Evolutionary conservation across 176 grass and related monocot species (phyloP), one percentile per base, ranked within the genome.

Genomic region (Ensete ventricosum): DNA sequence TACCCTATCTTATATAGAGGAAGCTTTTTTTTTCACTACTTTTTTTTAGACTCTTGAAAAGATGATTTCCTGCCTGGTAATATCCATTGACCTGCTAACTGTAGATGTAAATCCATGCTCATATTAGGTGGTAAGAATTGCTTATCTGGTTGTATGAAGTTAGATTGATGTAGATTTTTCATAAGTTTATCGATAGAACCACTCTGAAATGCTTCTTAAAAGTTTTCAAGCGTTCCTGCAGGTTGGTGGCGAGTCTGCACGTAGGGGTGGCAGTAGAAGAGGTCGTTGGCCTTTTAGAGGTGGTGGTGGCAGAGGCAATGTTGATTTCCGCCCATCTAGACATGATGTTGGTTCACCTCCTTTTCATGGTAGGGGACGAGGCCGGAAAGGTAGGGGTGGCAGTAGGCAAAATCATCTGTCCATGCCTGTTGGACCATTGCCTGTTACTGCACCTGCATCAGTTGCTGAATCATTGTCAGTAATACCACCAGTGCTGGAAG

Each of bases 261-360:
- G 16, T 23, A 69, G 25, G 64, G 77, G 52, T 69, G 51, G 76
- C 21, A 21, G 76, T 11, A 78, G 76, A 69, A 57, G 76, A 55
- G 76, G 76, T 22, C 14, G 77, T 22, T 21, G 52, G 52, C 67
- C 67, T 83, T 90, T 58, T 3, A 24, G 73, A 78, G 81, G 81
- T 19, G 73, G 72, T 4, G 54, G 80, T 3, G 80, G 73, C 34
- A 76, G 85, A 62, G 77, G 77, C 71, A 72, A 74, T 49, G 80
- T 63, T 62, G 66, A 21, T 10, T 34, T 68, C 67, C 74, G 53
- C 14, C 67, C 71, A 77, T 73, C 29, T 52, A 85, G 58, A 34
- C 58, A 55, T 52, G 72, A 71, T 50, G 59, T 52, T 67, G 64
- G 73, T n/a, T 73, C 76, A 72, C 49, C 80, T 74, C 25, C 76